Conservation (phyloP, 768 basidiomycete species). For the Lactifluus volemus region DNA sequence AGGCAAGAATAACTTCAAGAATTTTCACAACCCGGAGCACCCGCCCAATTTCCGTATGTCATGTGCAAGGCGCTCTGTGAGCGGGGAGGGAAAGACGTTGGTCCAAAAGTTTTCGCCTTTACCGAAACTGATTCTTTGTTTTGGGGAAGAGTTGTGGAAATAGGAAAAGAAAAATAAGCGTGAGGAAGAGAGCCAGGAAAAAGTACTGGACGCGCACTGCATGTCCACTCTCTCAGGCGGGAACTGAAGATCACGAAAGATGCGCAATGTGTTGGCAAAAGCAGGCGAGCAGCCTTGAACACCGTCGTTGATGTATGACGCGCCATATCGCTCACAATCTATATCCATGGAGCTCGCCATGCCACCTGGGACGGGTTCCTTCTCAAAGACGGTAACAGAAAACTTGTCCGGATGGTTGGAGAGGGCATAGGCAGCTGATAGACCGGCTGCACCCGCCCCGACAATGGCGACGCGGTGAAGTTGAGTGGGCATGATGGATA, state of each 20-base stretch:
- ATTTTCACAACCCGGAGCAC: slow-evolving; percentile 27
- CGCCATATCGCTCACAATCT: slow-evolving; percentile 26
- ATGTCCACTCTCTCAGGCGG: slow-evolving; percentile 28
- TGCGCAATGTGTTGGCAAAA: slow-evolving; percentile 30
- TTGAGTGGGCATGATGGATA: background rate
- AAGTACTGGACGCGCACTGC: slow-evolving; percentile 21
- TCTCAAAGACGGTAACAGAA: slow-evolving; percentile 28
- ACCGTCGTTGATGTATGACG: slow-evolving; percentile 31
- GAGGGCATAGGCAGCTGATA: slow-evolving; percentile 25
- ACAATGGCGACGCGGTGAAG: slow-evolving; percentile 9
- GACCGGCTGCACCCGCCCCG: slow-evolving; percentile 20
- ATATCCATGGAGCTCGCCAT: slow-evolving; percentile 31
- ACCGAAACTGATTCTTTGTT: slow-evolving; percentile 27
- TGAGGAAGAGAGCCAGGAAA: background rate
- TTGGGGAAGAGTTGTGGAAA: too few species aligned
- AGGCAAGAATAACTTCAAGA: slow-evolving; percentile 26
- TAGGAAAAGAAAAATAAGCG: too few species aligned
- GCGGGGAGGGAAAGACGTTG: slow-evolving; percentile 30
- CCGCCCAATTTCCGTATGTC: slow-evolving; percentile 29
- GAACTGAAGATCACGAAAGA: slow-evolving; percentile 30
- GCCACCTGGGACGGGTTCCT: slow-evolving; percentile 24
- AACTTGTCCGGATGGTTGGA: slow-evolving; percentile 27
- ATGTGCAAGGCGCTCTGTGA: slow-evolving; percentile 24
- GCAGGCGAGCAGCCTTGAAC: slow-evolving; percentile 31
- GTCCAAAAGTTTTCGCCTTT: slow-evolving; percentile 32